Evolutionary conservation across 371 early-diverging fungal species (phyloP).

Genomic region (Lichtheimia ramosa): DNA sequence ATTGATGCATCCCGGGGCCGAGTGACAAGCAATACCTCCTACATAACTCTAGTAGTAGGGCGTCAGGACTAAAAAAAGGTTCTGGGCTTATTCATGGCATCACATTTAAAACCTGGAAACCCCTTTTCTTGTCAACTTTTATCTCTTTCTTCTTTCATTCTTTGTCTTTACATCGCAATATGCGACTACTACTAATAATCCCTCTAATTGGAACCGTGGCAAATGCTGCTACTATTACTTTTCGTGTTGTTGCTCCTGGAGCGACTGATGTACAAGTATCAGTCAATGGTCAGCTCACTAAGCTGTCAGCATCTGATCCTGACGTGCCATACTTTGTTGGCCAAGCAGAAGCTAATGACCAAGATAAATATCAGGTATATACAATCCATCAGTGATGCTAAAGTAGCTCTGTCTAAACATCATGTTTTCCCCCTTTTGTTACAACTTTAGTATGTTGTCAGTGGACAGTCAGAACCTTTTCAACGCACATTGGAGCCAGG

Average conservation of each 20-base stretch:
- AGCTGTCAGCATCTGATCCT: conserved; percentile 42
- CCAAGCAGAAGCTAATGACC: conserved; percentile 34
- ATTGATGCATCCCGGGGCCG: too few species aligned
- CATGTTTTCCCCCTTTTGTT: too few species aligned
- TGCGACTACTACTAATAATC: background rate
- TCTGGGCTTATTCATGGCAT: too few species aligned
- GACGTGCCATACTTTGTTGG: conserved; percentile 53
- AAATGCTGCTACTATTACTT: conserved; percentile 35
- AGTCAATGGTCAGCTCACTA: conserved; percentile 34
- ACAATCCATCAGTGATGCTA: too few species aligned
- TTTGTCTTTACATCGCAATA: background rate
- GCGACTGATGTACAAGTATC: conserved; percentile 44
- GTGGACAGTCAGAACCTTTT: conserved; percentile 45
- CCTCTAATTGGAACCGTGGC: background rate
- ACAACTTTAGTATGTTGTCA: conserved; percentile 41
- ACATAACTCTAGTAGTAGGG: too few species aligned
- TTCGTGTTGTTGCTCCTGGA: conserved; percentile 53
- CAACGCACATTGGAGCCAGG: conserved; percentile 39
- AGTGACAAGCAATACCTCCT: too few species aligned
- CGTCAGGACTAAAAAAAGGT: too few species aligned
- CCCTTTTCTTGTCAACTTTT: too few species aligned
- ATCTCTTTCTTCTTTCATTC: background rate
- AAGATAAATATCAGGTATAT: conserved; percentile 42
- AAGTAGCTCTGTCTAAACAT: too few species aligned
- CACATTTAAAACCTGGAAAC: too few species aligned